phyloP scores from a whole-genome alignment of 164 flowering plant genomes.

The Liriodendron chinense region DNA sequence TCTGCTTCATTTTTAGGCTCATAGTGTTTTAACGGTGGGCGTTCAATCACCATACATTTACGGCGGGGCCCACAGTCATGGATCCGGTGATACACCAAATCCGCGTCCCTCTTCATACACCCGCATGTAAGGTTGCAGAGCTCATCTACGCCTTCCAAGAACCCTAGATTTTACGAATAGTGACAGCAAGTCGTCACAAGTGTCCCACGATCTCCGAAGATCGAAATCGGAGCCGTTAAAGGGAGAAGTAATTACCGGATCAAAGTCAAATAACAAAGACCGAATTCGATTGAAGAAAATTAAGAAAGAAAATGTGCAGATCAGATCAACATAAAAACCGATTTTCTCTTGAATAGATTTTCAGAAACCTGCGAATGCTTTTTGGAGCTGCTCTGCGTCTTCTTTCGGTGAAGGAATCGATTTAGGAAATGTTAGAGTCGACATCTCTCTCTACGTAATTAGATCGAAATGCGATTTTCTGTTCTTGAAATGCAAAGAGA shows the following conservation, averaged over 20 bases:
- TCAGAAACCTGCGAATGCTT: constrained; percentile 50
- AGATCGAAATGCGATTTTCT: not conserved
- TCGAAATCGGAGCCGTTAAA: not conserved
- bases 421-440: constrained; percentile 46
- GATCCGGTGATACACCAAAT: too few species aligned
- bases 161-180: too few species aligned
- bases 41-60: too few species aligned
- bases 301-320: not conserved
- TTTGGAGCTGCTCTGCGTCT: constrained; percentile 59
- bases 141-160: too few species aligned
- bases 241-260: not conserved
- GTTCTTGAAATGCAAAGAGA: not conserved
- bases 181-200: too few species aligned
- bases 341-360: not conserved
- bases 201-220: not conserved
- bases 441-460: constrained; percentile 26
- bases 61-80: too few species aligned
- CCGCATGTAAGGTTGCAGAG: too few species aligned
- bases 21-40: too few species aligned
- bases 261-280: not conserved
- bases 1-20: too few species aligned
- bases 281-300: not conserved
- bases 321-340: not conserved
- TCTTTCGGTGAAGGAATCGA: constrained; percentile 43
- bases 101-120: too few species aligned